Conservation (phyloP, 2,329 filamentous ascomycete species). For the Ciborinia camelliae region DNA sequence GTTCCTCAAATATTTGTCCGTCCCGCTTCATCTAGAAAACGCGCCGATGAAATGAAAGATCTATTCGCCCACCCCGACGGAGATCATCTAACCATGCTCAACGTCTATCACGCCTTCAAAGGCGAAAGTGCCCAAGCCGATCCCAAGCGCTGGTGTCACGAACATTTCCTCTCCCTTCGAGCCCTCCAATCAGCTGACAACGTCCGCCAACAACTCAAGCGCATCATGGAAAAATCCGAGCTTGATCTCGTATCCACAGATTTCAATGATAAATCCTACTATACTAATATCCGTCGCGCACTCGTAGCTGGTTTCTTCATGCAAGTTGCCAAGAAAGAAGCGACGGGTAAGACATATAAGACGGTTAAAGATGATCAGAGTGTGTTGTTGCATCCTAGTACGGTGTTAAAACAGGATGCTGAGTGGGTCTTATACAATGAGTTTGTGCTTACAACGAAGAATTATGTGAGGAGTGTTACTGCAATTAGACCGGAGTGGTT, state of each 20-base stretch:
- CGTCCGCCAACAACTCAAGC: conserved; percentile 84
- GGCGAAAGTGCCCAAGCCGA: conserved; percentile 65
- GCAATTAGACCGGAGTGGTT: conserved; percentile 93
- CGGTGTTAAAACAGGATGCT: conserved; percentile 79
- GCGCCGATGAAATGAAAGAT: conserved; percentile 95
- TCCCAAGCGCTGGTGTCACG: conserved; percentile 89
- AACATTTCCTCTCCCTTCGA: conserved; percentile 89
- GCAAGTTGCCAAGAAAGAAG: conserved; percentile 95
- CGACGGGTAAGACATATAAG: conserved; percentile 82
- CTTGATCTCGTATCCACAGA: conserved; percentile 83
- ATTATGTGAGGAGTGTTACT: conserved; percentile 94
- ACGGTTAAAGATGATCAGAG: conserved; percentile 97
- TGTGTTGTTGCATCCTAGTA: conserved; percentile 90
- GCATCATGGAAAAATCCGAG: conserved; percentile 93
- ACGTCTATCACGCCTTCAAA: conserved; percentile 98
- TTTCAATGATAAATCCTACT: conserved; percentile 96
- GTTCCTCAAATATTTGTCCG: conserved; percentile 93
- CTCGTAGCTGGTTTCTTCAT: conserved; percentile 97
- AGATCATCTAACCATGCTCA: conserved; percentile 92
- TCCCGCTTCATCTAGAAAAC: conserved; percentile 78
- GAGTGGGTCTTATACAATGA: conserved; percentile 99
- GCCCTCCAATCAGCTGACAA: conserved; percentile 91
- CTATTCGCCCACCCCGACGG: conserved; percentile 90
- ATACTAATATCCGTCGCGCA: conserved; percentile 91
- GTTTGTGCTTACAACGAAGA: conserved; percentile 96